Percentiles rank a stretch among this genome's conserved stretches.
Evolutionary conservation across 139 green algal genomes (phyloP).

Genomic region (Klebsormidium nitens): DNA sequence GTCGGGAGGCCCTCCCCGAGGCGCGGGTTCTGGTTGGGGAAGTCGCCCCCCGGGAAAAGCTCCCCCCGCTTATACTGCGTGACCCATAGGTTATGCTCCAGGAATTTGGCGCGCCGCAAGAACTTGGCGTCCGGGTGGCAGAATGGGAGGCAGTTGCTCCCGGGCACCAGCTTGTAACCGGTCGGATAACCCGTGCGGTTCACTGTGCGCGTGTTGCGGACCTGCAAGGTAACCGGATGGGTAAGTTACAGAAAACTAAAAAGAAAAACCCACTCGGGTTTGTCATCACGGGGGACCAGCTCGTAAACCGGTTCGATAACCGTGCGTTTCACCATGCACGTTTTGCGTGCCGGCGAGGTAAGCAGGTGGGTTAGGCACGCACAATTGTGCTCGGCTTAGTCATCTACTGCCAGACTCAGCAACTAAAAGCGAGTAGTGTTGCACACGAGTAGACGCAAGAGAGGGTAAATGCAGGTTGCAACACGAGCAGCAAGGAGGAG

Average conservation of each 20-base stretch:
- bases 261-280: too few relatives aligned
- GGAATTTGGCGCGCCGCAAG: slow-evolving; percentile 33
- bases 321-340: too few relatives aligned
- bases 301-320: too few relatives aligned
- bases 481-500: not conserved
- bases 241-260: slow-evolving; percentile 1
- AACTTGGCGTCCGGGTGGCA: slow-evolving; percentile 28
- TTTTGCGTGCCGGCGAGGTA: too few relatives aligned
- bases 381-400: too few relatives aligned
- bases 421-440: too few relatives aligned
- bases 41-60: slow-evolving; percentile 29
- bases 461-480: not conserved
- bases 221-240: not conserved
- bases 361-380: too few relatives aligned
- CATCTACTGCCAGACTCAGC: too few relatives aligned
- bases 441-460: not conserved
- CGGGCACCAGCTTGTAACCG: slow-evolving; percentile 37
- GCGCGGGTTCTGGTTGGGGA: slow-evolving; percentile 39
- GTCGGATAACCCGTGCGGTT: slow-evolving; percentile 34
- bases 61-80: slow-evolving; percentile 34
- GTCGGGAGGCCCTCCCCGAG: slow-evolving; percentile 27
- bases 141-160: slow-evolving; percentile 25
- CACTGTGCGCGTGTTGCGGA: slow-evolving; percentile 20
- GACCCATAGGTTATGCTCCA: slow-evolving; percentile 42
- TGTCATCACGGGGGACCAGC: too few relatives aligned